Evolutionary conservation across 2,329 filamentous ascomycete species (phyloP).

Genomic region (Triangularia setosa): DNA sequence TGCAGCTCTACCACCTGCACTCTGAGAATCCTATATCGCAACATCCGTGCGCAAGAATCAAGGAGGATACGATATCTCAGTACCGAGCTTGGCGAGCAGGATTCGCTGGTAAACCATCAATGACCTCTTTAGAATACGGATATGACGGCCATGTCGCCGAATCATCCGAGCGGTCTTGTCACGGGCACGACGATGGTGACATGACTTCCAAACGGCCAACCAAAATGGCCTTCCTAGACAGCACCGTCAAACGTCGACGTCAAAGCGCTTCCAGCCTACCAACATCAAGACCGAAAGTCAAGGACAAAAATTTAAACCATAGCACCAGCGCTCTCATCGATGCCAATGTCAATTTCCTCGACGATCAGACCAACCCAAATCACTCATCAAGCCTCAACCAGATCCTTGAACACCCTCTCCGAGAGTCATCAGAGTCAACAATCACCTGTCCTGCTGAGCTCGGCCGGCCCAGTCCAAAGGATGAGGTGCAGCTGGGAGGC

Average conservation of each 20-base stretch:
- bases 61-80: neutral
- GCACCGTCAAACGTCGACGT: neutral
- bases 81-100: neutral
- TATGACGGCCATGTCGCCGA: neutral
- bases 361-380: neutral
- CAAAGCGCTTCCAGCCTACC: neutral
- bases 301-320: neutral
- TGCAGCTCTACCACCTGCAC: neutral
- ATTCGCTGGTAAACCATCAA: neutral
- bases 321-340: neutral
- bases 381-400: neutral
- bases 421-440: neutral
- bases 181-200: neutral
- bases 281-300: neutral
- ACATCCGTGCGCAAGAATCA: neutral
- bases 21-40: neutral
- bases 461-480: neutral
- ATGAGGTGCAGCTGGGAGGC: neutral
- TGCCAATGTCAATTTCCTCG: neutral
- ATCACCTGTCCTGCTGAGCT: constrained; percentile 1
- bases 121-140: neutral
- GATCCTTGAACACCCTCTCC: neutral
- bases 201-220: neutral
- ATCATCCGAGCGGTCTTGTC: neutral
- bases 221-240: neutral